Evolutionary conservation across 1,284 basidiomycete species (phyloP), one percentile per base, ranked within the genome.

Genomic region (Cryptococcus amylolentus): DNA sequence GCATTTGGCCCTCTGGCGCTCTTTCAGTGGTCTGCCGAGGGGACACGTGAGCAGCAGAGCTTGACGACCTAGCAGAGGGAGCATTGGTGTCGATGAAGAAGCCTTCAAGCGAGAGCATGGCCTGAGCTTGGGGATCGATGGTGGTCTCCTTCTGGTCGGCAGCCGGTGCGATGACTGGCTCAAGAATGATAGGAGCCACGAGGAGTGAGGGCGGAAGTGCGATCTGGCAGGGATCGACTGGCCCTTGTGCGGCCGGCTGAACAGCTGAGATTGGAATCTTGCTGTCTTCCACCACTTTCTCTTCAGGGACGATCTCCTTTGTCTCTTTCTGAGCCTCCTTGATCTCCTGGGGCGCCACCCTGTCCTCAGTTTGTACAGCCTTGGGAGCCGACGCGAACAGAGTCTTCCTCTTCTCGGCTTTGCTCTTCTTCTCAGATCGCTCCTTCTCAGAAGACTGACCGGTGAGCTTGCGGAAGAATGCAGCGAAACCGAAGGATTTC

Each of bases 131-230:
- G 44, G 27, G 28, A 9, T 26, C 2, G 37, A 38, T 14, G 37
- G 20, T 43, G 37, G 23, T 42, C 27, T 31, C 16, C 10, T 4
- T 14, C 46, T 18, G 43, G n/a, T 16, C 18, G 23, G 26, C 14
- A 4, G 9, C 14, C 31, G 23, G 45, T 26, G 42, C 42, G 18
- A 18, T 48, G 35, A 27, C 49, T 26, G 26, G 46, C 41, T 41
- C 12, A 16, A 23, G 41, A 44, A n/a, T 31, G 39, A 38, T 23
- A 35, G 31, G 16, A n/a, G 52, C 49, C 37, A 57, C 26, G 5
- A 47, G 44, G 14, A 65, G 68, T 1, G 69, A 70, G 14, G 60
- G 55, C 0, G 69, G 69, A n/a, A 70, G 61, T n/a, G 69, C 66
- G 42, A 70, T 65, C 14, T 48, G 41, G 13, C 51, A 40, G 5